Evolutionary conservation across 2,329 filamentous ascomycete genomes (phyloP).

Genomic region (Colletotrichum echinochloae): DNA sequence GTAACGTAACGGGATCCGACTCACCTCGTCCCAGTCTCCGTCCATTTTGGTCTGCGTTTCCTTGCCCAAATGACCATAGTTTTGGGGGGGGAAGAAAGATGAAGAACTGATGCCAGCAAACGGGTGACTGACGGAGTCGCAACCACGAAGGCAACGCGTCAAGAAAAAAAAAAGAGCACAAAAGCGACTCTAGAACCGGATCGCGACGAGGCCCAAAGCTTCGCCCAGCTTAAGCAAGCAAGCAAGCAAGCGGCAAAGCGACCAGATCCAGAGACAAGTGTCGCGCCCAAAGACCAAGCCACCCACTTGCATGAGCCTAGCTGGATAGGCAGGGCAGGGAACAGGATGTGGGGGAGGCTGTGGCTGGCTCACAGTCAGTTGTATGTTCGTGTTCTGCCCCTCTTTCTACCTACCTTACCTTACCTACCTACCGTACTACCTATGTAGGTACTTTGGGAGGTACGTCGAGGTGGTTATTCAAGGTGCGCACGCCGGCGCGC

Average conservation of each 20-base stretch:
- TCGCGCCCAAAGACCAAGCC: constrained; percentile 27
- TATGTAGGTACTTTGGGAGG: no score
- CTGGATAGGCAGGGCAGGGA: constrained; percentile 30
- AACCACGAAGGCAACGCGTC: constrained; percentile 1
- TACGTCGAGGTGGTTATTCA: not conserved
- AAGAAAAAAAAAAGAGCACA: constrained; percentile 1
- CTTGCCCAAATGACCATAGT: constrained; percentile 53
- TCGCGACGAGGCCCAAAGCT: constrained; percentile 29
- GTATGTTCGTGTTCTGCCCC: not conserved
- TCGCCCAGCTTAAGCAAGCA: constrained; percentile 27
- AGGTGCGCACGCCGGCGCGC: not conserved
- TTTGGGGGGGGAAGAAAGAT: constrained; percentile 16
- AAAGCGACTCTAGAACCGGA: constrained; percentile 1
- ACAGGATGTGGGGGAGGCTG: constrained; percentile 31
- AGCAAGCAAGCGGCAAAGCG: constrained; percentile 3
- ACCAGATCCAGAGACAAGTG: constrained; percentile 22
- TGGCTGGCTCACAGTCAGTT: constrained; percentile 4
- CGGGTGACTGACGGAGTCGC: constrained; percentile 14
- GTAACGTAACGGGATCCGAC: constrained; percentile 44
- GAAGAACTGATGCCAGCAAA: constrained; percentile 3
- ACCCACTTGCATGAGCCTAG: constrained; percentile 37
- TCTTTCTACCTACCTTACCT: not conserved
- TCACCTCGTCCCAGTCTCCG: constrained; percentile 76
- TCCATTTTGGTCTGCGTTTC: constrained; percentile 66
- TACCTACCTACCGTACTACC: no score